These are phyloP conservation scores for Articulospora tetracladia DNA, from an alignment of 495 filamentous ascomycete genomes.

Conservation along the genomic window DNA sequence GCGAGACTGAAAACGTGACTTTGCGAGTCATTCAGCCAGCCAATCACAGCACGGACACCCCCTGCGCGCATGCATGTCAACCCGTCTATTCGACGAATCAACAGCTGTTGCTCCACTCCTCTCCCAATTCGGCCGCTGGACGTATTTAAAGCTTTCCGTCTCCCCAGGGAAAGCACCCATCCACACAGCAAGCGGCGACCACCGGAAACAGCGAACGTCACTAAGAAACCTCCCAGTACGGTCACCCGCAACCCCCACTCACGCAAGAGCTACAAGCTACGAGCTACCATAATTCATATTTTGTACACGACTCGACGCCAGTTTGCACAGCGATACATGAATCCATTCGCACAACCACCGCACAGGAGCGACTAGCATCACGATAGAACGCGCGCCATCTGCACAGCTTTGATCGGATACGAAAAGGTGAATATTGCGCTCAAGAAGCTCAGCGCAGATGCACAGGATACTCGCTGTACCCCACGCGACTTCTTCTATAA, in stretches of 20 bases:
- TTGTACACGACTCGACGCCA: not conserved
- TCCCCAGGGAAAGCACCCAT: not conserved
- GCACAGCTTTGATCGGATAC: not conserved
- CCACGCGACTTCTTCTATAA: slow-evolving; percentile 25
- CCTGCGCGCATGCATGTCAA: not conserved
- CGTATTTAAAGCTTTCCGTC: not conserved
- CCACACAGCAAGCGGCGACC: not conserved
- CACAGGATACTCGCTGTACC: slow-evolving; percentile 18
- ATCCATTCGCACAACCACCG: not conserved
- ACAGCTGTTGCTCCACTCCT: not conserved
- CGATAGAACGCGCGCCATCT: not conserved
- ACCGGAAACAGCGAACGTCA: not conserved
- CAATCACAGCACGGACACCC: not conserved
- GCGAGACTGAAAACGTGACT: slow-evolving; percentile 1
- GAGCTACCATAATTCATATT: not conserved
- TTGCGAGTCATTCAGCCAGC: not conserved
- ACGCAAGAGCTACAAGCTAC: not conserved
- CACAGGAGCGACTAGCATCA: not conserved
- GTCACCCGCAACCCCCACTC: not conserved
- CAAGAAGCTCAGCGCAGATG: slow-evolving; percentile 10
- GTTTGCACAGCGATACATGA: not conserved
- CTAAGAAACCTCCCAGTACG: not conserved
- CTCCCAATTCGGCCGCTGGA: not conserved
- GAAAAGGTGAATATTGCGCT: slow-evolving; percentile 24
- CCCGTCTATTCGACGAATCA: not conserved